These are phyloP conservation scores for Colletotrichum spinosum DNA, from an alignment of 2,329 filamentous ascomycete species.

Conservation along the genomic window DNA sequence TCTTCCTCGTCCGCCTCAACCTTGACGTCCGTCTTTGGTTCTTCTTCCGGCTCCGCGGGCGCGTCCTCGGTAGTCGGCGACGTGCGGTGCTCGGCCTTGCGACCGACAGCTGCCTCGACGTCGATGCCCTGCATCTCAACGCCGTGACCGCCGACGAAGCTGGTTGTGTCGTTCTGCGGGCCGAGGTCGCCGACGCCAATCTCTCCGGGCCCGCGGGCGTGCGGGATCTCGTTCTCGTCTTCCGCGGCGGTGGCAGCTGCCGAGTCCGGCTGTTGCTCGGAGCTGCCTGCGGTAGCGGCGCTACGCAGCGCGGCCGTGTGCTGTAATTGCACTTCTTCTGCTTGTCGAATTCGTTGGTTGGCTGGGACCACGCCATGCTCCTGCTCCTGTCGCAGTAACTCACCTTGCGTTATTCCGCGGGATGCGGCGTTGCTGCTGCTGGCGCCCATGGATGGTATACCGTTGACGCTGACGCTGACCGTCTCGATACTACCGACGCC, in stretches of 20 bases:
- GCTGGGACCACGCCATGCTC: constrained; percentile 82
- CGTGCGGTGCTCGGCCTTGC: constrained; percentile 53
- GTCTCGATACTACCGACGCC: constrained; percentile 84
- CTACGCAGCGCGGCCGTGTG: constrained; percentile 32
- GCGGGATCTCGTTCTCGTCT: constrained; percentile 75
- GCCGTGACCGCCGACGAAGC: constrained; percentile 52
- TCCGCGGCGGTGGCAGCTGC: constrained; percentile 44
- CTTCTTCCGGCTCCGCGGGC: constrained; percentile 21
- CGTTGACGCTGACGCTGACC: constrained; percentile 80
- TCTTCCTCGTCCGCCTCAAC: constrained; percentile 29
- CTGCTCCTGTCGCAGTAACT: constrained; percentile 88
- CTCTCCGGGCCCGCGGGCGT: constrained; percentile 85
- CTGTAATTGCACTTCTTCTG: constrained; percentile 37
- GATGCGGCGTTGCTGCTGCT: constrained; percentile 41
- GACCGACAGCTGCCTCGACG: constrained; percentile 70
- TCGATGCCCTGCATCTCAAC: constrained; percentile 68
- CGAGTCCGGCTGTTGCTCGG: constrained; percentile 37
- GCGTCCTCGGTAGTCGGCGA: constrained; percentile 40
- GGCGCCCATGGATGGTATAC: constrained; percentile 66
- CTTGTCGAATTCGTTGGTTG: constrained; percentile 63
- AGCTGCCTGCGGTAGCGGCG: constrained; percentile 36
- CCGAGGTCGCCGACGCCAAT: constrained; percentile 91
- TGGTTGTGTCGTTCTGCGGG: constrained; percentile 67
- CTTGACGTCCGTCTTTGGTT: not conserved
- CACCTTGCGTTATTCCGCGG: constrained; percentile 81